Base-by-base conservation (phyloP, 257 asterid species). In the Oldenlandia corymbosa region DNA sequence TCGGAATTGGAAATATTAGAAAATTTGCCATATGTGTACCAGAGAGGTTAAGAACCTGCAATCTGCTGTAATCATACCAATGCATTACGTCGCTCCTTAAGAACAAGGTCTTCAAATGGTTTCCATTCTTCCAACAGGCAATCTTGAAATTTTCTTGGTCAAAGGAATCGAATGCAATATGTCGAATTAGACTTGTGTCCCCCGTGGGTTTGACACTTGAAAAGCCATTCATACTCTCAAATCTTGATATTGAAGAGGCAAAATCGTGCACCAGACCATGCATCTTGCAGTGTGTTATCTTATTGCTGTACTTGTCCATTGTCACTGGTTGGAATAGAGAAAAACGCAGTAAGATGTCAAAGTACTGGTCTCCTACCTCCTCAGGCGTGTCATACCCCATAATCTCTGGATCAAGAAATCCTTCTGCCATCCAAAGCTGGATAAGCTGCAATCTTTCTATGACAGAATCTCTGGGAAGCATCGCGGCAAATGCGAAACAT, bases 341-440 rank as follows among this genome's bases (percentile, higher is more conserved):
- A 27, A 3, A 23, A 1, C 8, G 7, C 58, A 52, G 13, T 6
- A 52, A 24, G 27, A 26, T 52, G 36, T 52, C 58, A 52, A 52
- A 52, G 34, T 52, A 52, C 4, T 2, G 58, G 13, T 52, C 27
- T 27, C 58, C 58, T 52, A 24, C 36, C 32, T 52, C 58, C 58
- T 52, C 58, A 27, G 59, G 16, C 1, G 20, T 8, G 14, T n/a
- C 39, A 55, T 3, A 14, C 69, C 77, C 54, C 6, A 4, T 34
- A 9, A 34, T 2, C 20, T 41, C 32, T 1, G 50, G 26, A 26
- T 42, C 50, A 41, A 21, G 45, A 45, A 60, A 60, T 42, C 66
- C 66, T 24, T 61, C 54, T 14, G 70, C 70, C 70, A 65, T 65
- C 70, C 70, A 65, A n/a, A 65, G 53, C 32, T 65, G 70, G 70